phyloP scores from a whole-genome alignment of 208 protist species.

The Trypanosoma cruzi region DNA sequence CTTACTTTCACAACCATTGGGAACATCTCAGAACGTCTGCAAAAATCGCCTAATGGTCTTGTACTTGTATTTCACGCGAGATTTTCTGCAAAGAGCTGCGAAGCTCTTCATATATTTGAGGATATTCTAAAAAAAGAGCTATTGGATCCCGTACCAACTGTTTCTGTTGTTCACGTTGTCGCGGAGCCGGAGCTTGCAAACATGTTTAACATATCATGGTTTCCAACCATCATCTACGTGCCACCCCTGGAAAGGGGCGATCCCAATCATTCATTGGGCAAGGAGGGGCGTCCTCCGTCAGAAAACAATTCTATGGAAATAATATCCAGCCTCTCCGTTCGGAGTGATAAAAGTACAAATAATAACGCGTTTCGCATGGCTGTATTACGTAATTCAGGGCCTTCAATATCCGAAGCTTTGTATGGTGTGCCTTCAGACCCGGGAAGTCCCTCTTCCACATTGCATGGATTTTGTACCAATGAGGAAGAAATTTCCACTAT shows the following conservation, averaged over 20 bases:
- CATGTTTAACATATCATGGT: slow-evolving; percentile 78
- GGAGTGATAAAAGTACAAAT: not conserved
- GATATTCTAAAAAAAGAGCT: slow-evolving; percentile 52
- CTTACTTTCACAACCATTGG: slow-evolving; percentile 52
- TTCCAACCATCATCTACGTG: slow-evolving; percentile 85
- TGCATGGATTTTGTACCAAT: not conserved
- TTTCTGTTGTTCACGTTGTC: slow-evolving; percentile 82
- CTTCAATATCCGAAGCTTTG: slow-evolving; percentile 19
- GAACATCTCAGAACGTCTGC: slow-evolving; percentile 53
- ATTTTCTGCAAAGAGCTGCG: slow-evolving; percentile 70
- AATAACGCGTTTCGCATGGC: not conserved
- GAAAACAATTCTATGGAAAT: not conserved
- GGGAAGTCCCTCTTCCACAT: not conserved
- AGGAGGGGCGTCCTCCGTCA: not conserved
- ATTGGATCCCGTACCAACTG: slow-evolving; percentile 62
- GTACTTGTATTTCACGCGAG: slow-evolving; percentile 88
- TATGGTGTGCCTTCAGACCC: slow-evolving; percentile 19
- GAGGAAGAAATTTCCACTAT: slow-evolving; percentile 28
- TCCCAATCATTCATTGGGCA: not conserved
- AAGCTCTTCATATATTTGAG: slow-evolving; percentile 56
- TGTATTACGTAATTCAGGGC: slow-evolving; percentile 6
- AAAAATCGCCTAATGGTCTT: slow-evolving; percentile 49
- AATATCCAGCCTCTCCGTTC: not conserved
- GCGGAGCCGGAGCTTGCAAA: slow-evolving; percentile 80
- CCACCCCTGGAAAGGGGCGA: slow-evolving; percentile 27